These are phyloP conservation scores for Globisporangium alternatum DNA, from an alignment of 352 stramenopile species.

Conservation along the genomic window DNA sequence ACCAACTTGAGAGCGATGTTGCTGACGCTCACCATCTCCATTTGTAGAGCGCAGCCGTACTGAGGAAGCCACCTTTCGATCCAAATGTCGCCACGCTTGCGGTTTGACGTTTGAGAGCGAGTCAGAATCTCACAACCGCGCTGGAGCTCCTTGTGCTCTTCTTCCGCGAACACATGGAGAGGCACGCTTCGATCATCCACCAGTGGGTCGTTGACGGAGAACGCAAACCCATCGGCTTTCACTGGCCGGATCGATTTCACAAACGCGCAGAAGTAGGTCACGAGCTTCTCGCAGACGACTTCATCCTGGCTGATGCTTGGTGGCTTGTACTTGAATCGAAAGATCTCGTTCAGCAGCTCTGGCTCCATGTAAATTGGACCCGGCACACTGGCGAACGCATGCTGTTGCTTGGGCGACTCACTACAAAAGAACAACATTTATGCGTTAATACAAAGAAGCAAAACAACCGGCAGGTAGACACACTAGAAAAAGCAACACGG, in stretches of 20 bases:
- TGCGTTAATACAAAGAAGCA: background rate
- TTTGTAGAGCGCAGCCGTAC: constrained; percentile 37
- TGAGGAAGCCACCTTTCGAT: constrained; percentile 39
- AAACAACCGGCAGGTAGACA: background rate
- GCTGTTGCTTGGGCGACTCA: background rate
- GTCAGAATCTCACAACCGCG: constrained; percentile 19
- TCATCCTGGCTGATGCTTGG: constrained; percentile 32
- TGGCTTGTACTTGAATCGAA: constrained; percentile 43
- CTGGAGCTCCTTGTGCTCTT: constrained; percentile 26
- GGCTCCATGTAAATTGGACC: background rate
- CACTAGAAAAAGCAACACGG: background rate
- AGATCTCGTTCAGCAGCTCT: constrained; percentile 30
- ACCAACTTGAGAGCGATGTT: constrained; percentile 5
- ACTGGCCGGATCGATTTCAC: constrained; percentile 11
- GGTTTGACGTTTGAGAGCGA: background rate
- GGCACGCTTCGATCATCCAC: constrained; percentile 22
- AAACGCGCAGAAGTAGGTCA: constrained; percentile 21
- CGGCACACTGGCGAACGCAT: background rate
- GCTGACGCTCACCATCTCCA: background rate
- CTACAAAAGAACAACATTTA: background rate
- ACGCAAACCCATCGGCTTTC: constrained; percentile 15
- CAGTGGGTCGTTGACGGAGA: constrained; percentile 18
- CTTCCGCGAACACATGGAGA: constrained; percentile 20
- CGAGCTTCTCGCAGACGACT: constrained; percentile 22
- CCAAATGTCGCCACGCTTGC: constrained; percentile 25